Evolutionary conservation across 345 rosid species (phyloP), one percentile per base, ranked within the genome.

Genomic region (Gossypium stocksii): DNA sequence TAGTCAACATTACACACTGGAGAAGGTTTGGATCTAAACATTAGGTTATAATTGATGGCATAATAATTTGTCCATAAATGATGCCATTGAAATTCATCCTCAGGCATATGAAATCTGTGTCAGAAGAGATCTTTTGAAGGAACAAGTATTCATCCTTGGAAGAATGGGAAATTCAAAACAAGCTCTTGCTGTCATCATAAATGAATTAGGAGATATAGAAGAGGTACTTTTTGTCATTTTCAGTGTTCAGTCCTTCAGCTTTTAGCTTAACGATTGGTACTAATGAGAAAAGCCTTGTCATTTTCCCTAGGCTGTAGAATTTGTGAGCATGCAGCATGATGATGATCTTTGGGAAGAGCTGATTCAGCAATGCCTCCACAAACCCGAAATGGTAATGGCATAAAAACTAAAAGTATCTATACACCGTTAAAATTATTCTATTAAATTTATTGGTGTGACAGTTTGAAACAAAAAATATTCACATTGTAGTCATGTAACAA

Each of bases 271-370:
- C 38, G 74, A 75, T 68, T 49, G 62, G 17, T 46, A 34, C 52
- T 66, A 56, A 76, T 25, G 65, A 73, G 41, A 73, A 71, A 29
- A 67, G 9, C 17, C n/a, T 69, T 67, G 53, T 23, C 73, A 74
- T 78, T 77, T 66, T 82, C 56, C 77, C 80, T 93, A 95, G 99
- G 99, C 98, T 77, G 99, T 95, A 73, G 99, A 95, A 82, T 95
- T 95, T 81, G 99, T 95, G 38, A 89, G 84, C 44, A 79, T 87
- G 93, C 99, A 95, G 85, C 98, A 95, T 71, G 97, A 95, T 77
- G 99, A 95, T 82, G 98, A 93, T 29, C 93, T 95, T 64, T 95
- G 99, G 99, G 98, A 95, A 88, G 99, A 95, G 80, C 80, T 95
- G 83, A 90, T 95, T 80, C 89, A 86, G 82, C 98, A 93, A 79